phyloP scores from a whole-genome alignment of 2,329 filamentous ascomycete species.

The Seiridium cupressi region DNA sequence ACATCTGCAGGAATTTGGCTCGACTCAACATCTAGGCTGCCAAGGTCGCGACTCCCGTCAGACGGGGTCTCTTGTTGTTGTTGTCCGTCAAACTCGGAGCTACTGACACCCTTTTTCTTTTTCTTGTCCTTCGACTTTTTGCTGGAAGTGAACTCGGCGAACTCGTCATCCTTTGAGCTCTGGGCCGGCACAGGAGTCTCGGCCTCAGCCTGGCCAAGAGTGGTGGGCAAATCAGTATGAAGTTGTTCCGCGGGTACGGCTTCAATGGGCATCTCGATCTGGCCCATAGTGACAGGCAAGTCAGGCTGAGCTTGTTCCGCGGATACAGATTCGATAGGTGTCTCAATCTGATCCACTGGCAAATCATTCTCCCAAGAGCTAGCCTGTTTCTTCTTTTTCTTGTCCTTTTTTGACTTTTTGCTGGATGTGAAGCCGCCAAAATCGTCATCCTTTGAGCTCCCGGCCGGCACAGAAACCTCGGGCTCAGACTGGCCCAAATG shows the following conservation, averaged over 20 bases:
- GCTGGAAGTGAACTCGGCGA: conserved; percentile 12
- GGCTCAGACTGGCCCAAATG: background rate
- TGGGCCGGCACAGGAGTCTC: background rate
- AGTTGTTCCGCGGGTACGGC: background rate
- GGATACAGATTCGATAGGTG: background rate
- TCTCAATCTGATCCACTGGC: background rate
- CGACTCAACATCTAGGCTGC: background rate
- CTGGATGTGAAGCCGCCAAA: background rate
- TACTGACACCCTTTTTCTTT: conserved; percentile 19
- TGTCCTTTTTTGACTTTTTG: conserved; percentile 6
- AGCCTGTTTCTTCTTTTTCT: conserved; percentile 8
- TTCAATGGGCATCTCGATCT: background rate
- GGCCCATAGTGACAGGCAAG: background rate
- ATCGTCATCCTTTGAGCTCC: background rate
- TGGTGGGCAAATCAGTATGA: background rate
- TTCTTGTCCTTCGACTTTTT: conserved; percentile 35
- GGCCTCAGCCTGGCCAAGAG: background rate
- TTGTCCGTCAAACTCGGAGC: conserved; percentile 9
- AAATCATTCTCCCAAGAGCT: background rate
- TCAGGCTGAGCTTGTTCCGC: background rate
- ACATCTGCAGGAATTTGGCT: conserved; percentile 5
- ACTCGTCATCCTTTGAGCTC: conserved; percentile 7
- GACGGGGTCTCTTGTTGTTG: conserved; percentile 9
- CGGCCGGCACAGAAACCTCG: background rate
- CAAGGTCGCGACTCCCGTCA: background rate